phyloP scores from a whole-genome alignment of 202 grass and related monocot species.

The Eragrostis tef region DNA sequence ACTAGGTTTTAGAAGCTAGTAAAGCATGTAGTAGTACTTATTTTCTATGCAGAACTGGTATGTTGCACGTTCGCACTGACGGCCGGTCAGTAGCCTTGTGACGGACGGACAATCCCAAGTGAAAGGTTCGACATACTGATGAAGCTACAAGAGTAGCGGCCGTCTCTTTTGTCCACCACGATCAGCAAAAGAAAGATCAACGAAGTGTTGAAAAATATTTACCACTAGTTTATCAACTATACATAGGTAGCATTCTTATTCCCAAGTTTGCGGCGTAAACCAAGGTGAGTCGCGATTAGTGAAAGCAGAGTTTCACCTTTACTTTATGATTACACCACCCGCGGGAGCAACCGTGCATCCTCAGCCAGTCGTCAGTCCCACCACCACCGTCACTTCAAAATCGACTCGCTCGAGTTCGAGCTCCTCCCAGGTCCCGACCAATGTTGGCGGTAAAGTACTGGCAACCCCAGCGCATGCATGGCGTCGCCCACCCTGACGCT shows the following conservation, averaged over 20 bases:
- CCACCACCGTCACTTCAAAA: no score
- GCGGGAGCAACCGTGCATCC: no score
- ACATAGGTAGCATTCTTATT: background rate
- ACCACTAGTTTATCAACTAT: background rate
- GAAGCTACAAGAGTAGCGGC: constrained; percentile 23
- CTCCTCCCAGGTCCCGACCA: no score
- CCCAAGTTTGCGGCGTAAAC: background rate
- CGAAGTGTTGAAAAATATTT: background rate
- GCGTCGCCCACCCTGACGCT: background rate
- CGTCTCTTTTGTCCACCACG: background rate
- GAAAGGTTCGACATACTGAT: background rate
- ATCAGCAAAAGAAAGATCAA: background rate
- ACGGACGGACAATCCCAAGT: constrained; percentile 5
- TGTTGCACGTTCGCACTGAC: no score
- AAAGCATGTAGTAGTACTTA: no score
- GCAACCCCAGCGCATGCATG: background rate
- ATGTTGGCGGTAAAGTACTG: background rate
- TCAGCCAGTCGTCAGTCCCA: no score
- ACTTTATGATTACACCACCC: background rate
- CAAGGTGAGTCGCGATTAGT: background rate
- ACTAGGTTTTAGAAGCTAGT: no score
- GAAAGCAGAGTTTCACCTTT: constrained; percentile 22
- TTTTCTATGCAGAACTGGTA: no score
- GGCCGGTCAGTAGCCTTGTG: no score
- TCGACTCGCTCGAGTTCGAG: background rate